These are phyloP conservation scores for Globisporangium nunn DNA, from an alignment of 352 stramenopile genomes.

Conservation along the genomic window DNA sequence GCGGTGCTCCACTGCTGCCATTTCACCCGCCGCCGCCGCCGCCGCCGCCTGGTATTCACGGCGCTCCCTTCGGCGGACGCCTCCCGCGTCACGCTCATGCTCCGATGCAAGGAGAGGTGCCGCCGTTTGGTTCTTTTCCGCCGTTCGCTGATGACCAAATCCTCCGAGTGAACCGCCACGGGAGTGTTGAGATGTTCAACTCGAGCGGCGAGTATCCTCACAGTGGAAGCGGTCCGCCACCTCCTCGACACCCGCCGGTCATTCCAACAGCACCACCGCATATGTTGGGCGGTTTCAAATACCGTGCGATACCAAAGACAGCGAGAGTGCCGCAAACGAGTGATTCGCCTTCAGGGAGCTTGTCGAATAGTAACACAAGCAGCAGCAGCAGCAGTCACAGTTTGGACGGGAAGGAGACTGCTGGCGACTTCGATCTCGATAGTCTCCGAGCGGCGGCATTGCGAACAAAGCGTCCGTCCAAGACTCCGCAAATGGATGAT, in stretches of 20 bases:
- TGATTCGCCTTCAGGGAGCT: neutral
- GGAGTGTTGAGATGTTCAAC: slow-evolving; percentile 45
- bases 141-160: slow-evolving; percentile 51
- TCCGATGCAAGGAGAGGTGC: neutral
- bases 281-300: slow-evolving; percentile 33
- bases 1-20: slow-evolving; percentile 1
- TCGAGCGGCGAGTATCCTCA: slow-evolving; percentile 8
- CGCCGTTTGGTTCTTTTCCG: slow-evolving; percentile 5
- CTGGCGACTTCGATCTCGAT: slow-evolving; percentile 38
- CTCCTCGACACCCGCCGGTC: neutral
- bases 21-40: neutral
- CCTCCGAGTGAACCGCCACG: slow-evolving; percentile 65
- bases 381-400: slow-evolving; percentile 6
- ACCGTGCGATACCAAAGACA: slow-evolving; percentile 22
- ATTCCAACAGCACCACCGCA: slow-evolving; percentile 4
- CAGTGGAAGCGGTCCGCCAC: slow-evolving; percentile 1
- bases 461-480: slow-evolving; percentile 37
- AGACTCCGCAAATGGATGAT: neutral
- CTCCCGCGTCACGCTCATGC: neutral
- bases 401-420: slow-evolving; percentile 1
- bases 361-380: neutral
- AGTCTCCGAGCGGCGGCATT: slow-evolving; percentile 59
- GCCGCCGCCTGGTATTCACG: neutral
- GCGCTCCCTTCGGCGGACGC: neutral
- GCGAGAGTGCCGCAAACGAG: slow-evolving; percentile 2